Conservation (phyloP, 192 early-diverging fungal genomes). For the Entomortierella beljakovae region DNA sequence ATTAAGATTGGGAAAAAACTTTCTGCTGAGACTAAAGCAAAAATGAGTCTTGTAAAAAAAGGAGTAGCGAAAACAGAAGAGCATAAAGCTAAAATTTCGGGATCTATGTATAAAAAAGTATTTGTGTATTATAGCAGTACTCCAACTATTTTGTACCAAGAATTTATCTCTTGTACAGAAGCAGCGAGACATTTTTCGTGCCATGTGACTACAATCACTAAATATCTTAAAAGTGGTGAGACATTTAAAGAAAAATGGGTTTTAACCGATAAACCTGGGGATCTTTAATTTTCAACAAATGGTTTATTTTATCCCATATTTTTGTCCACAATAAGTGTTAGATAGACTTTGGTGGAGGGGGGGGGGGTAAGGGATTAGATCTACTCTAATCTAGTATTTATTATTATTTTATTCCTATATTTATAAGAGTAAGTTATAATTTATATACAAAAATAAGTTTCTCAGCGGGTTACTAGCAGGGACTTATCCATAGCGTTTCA, state of each 20-base stretch:
- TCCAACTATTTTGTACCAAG: not conserved
- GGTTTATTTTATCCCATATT: no score
- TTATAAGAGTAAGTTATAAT: no score
- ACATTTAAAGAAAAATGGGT: slow-evolving; percentile 8
- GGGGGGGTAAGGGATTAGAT: no score
- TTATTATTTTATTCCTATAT: no score
- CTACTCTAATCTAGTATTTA: no score
- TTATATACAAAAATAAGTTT: no score
- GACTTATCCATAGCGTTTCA: slow-evolving; percentile 28
- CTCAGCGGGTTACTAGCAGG: no score
- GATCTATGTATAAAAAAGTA: not conserved
- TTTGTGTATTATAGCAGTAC: not conserved
- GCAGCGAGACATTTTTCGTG: slow-evolving; percentile 11
- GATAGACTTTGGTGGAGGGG: no score
- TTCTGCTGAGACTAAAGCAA: slow-evolving; percentile 1
- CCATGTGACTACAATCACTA: slow-evolving; percentile 5
- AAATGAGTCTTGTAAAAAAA: not conserved
- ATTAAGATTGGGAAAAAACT: not conserved
- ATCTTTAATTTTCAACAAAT: no score
- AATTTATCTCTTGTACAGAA: slow-evolving; percentile 7
- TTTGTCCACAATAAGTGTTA: no score
- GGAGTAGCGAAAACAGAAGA: not conserved
- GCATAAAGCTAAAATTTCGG: not conserved
- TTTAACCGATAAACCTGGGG: no score
- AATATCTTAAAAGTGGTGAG: slow-evolving; percentile 15